Percentiles rank a stretch among this genome's conserved stretches.
Conservation (phyloP, 1,284 basidiomycete genomes). For the Schizopora paradoxa region DNA sequence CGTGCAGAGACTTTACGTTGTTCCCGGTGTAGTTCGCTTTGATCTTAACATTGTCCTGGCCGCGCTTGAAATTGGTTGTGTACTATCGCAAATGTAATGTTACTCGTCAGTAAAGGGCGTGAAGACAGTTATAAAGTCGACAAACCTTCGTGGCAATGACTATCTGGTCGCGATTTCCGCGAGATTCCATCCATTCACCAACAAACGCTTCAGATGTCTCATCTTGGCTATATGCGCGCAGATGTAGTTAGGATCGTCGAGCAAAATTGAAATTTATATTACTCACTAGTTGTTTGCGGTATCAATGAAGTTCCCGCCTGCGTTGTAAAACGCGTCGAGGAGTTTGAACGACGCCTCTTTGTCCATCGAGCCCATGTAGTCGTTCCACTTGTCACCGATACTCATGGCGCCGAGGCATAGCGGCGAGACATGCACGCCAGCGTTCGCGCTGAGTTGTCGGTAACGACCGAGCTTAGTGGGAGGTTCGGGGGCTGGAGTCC, state of each 20-base stretch:
- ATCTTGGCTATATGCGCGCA: conserved; percentile 23
- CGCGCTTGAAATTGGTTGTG: conserved; percentile 28
- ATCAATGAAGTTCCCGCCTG: conserved; percentile 24
- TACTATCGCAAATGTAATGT: conserved; percentile 22
- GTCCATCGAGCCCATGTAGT: conserved; percentile 14
- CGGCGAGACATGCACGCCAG: conserved; percentile 39
- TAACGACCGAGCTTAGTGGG: conserved; percentile 25
- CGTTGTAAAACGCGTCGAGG: conserved; percentile 17
- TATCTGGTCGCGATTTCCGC: conserved; percentile 38
- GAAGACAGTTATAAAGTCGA: neutral
- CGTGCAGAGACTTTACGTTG: conserved; percentile 37
- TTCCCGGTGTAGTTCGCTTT: conserved; percentile 43
- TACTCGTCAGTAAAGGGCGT: neutral
- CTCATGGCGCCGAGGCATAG: conserved; percentile 41
- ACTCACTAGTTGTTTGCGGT: conserved; percentile 30
- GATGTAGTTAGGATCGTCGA: neutral
- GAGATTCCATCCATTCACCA: conserved; percentile 39
- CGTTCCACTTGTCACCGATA: conserved; percentile 35
- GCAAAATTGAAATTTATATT: neutral
- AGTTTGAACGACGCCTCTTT: conserved; percentile 20
- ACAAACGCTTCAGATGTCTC: conserved; percentile 30
- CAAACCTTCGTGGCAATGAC: conserved; percentile 39
- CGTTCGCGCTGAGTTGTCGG: conserved; percentile 36
- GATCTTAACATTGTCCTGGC: conserved; percentile 17
- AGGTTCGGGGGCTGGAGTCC: conserved; percentile 11